Evolutionary conservation across 768 basidiomycete genomes (phyloP), one percentile per base, ranked within the genome.

Genomic region (Gelatoporia subvermispora): DNA sequence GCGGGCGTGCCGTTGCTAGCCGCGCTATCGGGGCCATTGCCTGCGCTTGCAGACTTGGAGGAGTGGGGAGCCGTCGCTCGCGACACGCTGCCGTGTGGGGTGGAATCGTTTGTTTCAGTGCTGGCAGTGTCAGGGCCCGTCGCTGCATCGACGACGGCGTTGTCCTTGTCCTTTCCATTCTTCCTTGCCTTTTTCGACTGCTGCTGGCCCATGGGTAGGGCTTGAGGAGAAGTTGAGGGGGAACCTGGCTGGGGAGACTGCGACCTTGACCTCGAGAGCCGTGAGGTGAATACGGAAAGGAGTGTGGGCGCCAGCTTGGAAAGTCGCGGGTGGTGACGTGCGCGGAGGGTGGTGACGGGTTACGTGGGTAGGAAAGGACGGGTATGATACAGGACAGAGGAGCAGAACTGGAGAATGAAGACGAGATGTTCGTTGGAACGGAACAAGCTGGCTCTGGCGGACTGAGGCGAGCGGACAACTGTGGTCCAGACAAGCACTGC

Each of bases 181-280:
- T 84, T 87, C 76, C 79, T 85, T 58, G 78, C 69, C 77, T 84
- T 88, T 76, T 85, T 89, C 56, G 87, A 90, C 61, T 82, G 79
- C 71, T 86, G 84, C 66, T 89, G 88, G 71, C 88, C 88, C 85
- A 89, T 88, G 51, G 72, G 75, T 53, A 72, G 65, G 55, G 71
- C 66, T 63, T 66, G 65, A 35, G 71, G 52, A 24, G 64, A 49
- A 34, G 64, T 36, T 1, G 68, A 45, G 2, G 72, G 70, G 15
- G 80, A 71, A 56, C 73, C 71, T 53, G 82, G 81, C 65, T 80
- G 79, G 34, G 84, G 82, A 48, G 86, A 88, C 63, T 85, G 82
- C 35, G 82, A 73, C 71, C 88, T 75, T 59, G 81, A 78, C 76
- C 78, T 84, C 57, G 82, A 77, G 49, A 86, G 74, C 67, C 84